Conservation (phyloP, 2,329 filamentous ascomycete species). For the Diaporthe humulicola region DNA sequence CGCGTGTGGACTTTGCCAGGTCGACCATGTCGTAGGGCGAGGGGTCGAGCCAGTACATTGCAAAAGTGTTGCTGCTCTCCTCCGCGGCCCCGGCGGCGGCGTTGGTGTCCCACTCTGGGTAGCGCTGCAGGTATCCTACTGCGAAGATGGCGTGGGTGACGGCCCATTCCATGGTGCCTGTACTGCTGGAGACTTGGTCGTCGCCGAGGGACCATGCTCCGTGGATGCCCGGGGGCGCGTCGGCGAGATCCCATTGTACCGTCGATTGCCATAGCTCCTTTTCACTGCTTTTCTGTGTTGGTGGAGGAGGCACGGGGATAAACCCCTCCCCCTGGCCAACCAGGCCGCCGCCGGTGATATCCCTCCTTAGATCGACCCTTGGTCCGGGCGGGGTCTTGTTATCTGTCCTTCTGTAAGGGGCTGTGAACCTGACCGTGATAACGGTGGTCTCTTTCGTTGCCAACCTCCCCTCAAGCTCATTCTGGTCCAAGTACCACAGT, state of each 20-base stretch:
- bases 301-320: conserved; percentile 24
- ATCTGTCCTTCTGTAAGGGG: conserved; percentile 29
- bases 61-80: neutral
- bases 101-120: conserved; percentile 16
- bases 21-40: conserved; percentile 29
- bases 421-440: conserved; percentile 23
- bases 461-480: neutral
- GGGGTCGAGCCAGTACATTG: conserved; percentile 31
- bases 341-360: conserved; percentile 25
- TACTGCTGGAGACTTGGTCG: neutral
- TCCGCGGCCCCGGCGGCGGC: neutral
- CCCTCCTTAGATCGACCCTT: conserved; percentile 31
- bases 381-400: conserved; percentile 30
- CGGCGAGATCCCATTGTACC: conserved; percentile 31
- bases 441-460: neutral
- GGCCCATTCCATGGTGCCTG: neutral
- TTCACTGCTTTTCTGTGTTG: neutral
- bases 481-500: conserved; percentile 20
- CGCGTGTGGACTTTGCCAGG: conserved; percentile 3
- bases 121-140: conserved; percentile 28
- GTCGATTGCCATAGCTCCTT: conserved; percentile 13
- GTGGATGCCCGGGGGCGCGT: neutral
- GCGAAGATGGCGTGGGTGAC: conserved; percentile 30
- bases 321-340: conserved; percentile 28
- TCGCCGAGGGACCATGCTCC: conserved; percentile 35